Percentiles rank a stretch among this genome's conserved stretches.
phyloP scores from a whole-genome alignment of 768 basidiomycete species.

The Trametes cinnabarina region DNA sequence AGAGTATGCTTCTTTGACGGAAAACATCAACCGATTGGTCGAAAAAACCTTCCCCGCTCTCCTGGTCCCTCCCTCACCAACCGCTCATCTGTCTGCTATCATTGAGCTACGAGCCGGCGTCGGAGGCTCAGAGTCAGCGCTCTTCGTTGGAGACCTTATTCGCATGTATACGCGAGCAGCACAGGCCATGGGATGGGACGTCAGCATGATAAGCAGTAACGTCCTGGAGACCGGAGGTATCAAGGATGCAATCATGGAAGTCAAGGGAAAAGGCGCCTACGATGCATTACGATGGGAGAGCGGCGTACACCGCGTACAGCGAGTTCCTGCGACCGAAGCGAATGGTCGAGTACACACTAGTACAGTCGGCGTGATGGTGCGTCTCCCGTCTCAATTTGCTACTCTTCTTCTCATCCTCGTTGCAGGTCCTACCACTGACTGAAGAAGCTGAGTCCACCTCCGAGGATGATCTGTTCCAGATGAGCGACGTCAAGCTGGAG shows the following conservation, averaged over 20 bases:
- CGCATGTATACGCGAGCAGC: slow-evolving; percentile 81
- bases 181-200: slow-evolving; percentile 55
- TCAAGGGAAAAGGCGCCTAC: slow-evolving; percentile 76
- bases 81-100: slow-evolving; percentile 67
- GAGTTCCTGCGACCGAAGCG: slow-evolving; percentile 88
- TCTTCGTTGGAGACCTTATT: slow-evolving; percentile 76
- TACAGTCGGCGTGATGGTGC: slow-evolving; percentile 81
- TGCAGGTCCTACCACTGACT: slow-evolving; percentile 75
- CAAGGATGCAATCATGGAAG: slow-evolving; percentile 76
- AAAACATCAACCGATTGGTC: slow-evolving; percentile 29
- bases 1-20: slow-evolving; percentile 53
- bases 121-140: slow-evolving; percentile 83
- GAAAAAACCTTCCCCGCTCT: slow-evolving; percentile 60
- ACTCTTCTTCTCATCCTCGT: background rate
- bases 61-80: slow-evolving; percentile 70
- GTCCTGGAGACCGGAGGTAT: slow-evolving; percentile 62
- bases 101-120: slow-evolving; percentile 92
- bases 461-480: slow-evolving; percentile 65
- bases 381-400: slow-evolving; percentile 27
- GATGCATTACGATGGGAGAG: slow-evolving; percentile 86
- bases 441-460: slow-evolving; percentile 54
- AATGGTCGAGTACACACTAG: slow-evolving; percentile 90
- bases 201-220: slow-evolving; percentile 56
- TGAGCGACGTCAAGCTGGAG: slow-evolving; percentile 87
- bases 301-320: slow-evolving; percentile 93